Evolutionary conservation across 2,329 filamentous ascomycete genomes (phyloP).

Genomic region (Cordyceps cateniannulata): DNA sequence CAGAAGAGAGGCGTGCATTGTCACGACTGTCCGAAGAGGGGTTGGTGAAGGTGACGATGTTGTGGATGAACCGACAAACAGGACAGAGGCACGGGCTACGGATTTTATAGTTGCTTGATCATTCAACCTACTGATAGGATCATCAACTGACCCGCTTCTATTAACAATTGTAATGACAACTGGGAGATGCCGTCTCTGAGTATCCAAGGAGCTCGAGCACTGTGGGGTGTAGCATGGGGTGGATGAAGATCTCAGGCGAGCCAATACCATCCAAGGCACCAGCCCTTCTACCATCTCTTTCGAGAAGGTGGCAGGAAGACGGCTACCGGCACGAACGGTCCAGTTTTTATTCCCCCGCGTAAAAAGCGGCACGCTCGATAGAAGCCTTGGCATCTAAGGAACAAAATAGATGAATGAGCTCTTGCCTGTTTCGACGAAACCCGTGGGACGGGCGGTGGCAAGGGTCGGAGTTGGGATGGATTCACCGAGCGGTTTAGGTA

Average conservation of each 20-base stretch:
- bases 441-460: neutral
- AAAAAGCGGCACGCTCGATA: neutral
- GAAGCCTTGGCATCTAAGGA: slow-evolving; percentile 1
- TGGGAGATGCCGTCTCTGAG: neutral
- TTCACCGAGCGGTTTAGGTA: neutral
- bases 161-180: neutral
- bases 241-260: neutral
- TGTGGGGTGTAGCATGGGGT: neutral
- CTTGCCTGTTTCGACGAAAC: neutral
- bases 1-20: slow-evolving; percentile 7
- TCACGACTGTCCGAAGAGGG: neutral
- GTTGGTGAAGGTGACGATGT: neutral
- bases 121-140: neutral
- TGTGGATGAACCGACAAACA: no score
- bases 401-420: neutral
- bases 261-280: neutral
- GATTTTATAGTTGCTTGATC: neutral
- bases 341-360: slow-evolving; percentile 1
- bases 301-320: neutral
- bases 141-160: neutral
- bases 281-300: neutral
- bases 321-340: slow-evolving; percentile 5
- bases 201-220: neutral
- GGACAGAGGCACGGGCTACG: neutral
- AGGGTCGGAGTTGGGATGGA: neutral